phyloP scores from a whole-genome alignment of 2,329 filamentous ascomycete species.

The Cephalotrichum gorgonifer region DNA sequence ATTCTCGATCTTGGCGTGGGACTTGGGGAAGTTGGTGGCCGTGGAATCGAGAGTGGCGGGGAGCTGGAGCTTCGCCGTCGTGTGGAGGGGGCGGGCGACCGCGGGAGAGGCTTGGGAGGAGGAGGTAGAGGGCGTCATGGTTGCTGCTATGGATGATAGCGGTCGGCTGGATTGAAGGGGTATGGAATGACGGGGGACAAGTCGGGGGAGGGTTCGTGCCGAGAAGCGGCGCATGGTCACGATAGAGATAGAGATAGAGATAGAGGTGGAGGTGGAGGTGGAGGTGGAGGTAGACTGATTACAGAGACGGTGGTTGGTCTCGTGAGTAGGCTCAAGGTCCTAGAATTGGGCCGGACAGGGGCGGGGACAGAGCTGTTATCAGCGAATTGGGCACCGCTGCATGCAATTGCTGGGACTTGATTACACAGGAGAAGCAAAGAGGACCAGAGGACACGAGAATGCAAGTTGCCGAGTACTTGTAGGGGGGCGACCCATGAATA shows the following conservation, averaged over 20 bases:
- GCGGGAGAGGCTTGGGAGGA: constrained; percentile 16
- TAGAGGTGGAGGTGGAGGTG: no score
- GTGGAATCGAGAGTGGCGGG: constrained; percentile 42
- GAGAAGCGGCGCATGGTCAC: constrained; percentile 5
- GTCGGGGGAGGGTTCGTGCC: background rate
- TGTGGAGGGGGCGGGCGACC: constrained; percentile 45
- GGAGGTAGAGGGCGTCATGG: constrained; percentile 6
- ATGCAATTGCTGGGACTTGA: no score
- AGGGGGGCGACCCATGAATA: background rate
- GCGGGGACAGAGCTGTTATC: background rate
- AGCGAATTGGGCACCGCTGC: constrained; percentile 5
- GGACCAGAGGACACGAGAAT: background rate
- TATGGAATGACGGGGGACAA: background rate
- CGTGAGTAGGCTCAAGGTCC: no score
- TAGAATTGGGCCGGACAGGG: background rate
- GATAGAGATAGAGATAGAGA: no score
- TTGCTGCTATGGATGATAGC: background rate
- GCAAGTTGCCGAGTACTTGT: background rate
- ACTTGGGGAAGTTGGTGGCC: constrained; percentile 54
- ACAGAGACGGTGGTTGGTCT: no score
- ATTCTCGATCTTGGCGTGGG: constrained; percentile 58
- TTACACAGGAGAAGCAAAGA: background rate
- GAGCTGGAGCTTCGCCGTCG: constrained; percentile 45
- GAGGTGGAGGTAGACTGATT: no score
- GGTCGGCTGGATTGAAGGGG: background rate